These are phyloP conservation scores for Cubamyces lactineus DNA, from an alignment of 768 basidiomycete species.

Conservation along the genomic window DNA sequence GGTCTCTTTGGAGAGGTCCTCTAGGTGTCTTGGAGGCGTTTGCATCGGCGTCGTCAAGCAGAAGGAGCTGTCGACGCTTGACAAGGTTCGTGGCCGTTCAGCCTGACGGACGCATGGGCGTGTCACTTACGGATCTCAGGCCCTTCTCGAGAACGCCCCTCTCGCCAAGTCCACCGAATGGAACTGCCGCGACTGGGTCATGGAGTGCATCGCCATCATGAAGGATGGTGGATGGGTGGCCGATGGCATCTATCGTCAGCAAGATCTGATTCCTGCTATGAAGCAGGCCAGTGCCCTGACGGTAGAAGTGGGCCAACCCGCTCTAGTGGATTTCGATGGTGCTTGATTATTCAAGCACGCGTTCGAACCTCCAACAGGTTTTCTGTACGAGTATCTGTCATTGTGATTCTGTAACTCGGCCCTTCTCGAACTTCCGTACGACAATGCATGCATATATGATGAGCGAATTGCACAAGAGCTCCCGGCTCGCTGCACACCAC, in stretches of 20 bases:
- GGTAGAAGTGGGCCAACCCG: neutral
- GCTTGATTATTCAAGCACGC: too few species aligned
- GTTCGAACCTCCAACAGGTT: too few species aligned
- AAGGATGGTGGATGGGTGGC: constrained; percentile 6
- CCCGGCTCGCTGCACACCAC: too few species aligned
- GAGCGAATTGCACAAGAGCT: too few species aligned
- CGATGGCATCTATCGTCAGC: neutral
- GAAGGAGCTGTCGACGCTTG: neutral
- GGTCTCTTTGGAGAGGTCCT: neutral
- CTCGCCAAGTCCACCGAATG: neutral
- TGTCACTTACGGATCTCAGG: neutral
- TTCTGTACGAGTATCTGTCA: too few species aligned
- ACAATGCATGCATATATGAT: too few species aligned
- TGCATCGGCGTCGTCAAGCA: constrained; percentile 4
- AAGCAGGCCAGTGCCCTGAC: neutral
- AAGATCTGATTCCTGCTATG: neutral
- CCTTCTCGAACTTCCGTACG: too few species aligned
- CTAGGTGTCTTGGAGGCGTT: constrained; percentile 18
- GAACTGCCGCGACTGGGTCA: constrained; percentile 20
- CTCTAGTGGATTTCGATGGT: neutral
- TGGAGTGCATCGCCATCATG: constrained; percentile 9
- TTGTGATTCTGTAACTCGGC: too few species aligned
- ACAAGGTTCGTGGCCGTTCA: neutral
- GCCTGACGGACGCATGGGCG: neutral
- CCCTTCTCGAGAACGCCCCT: neutral